phyloP scores from a whole-genome alignment of 345 rosid species.

The Salix purpurea region DNA sequence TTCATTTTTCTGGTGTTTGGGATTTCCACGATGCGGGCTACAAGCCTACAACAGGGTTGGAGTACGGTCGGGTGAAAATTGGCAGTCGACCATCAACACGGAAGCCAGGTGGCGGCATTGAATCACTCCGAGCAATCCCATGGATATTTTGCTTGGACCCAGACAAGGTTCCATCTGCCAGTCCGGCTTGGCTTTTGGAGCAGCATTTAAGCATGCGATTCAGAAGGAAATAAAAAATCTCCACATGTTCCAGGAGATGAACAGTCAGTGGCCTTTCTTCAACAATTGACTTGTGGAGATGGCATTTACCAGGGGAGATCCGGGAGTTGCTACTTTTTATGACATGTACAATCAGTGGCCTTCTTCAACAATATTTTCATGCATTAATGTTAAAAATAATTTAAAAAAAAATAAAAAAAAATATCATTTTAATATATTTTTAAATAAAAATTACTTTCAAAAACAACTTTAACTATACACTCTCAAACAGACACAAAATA shows the following conservation, averaged over 20 bases:
- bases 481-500: too few relatives aligned
- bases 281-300: conserved; percentile 93
- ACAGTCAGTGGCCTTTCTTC: conserved; percentile 87
- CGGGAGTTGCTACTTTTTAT: conserved; percentile 74
- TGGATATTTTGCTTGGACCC: conserved; percentile 98
- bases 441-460: too few relatives aligned
- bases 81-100: conserved; percentile 96
- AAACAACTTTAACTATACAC: fast-evolving
- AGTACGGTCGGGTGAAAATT: conserved; percentile 96
- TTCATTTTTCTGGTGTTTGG: not conserved
- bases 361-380: too few relatives aligned
- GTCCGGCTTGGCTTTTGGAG: conserved; percentile 96
- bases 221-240: conserved; percentile 67
- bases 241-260: conserved; percentile 77
- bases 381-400: too few relatives aligned
- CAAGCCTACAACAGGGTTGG: conserved; percentile 97
- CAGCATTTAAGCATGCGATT: conserved; percentile 70
- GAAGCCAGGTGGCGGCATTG: conserved; percentile 95
- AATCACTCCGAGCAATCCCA: conserved; percentile 93
- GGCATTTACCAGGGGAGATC: conserved; percentile 98
- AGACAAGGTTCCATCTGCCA: conserved; percentile 92
- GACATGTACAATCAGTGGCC: conserved; percentile 20
- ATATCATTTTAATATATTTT: too few relatives aligned
- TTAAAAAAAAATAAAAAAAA: too few relatives aligned
- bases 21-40: conserved; percentile 51